Evolutionary conservation across 2,329 filamentous ascomycete genomes (phyloP).

Genomic region (Fusarium temperatum): DNA sequence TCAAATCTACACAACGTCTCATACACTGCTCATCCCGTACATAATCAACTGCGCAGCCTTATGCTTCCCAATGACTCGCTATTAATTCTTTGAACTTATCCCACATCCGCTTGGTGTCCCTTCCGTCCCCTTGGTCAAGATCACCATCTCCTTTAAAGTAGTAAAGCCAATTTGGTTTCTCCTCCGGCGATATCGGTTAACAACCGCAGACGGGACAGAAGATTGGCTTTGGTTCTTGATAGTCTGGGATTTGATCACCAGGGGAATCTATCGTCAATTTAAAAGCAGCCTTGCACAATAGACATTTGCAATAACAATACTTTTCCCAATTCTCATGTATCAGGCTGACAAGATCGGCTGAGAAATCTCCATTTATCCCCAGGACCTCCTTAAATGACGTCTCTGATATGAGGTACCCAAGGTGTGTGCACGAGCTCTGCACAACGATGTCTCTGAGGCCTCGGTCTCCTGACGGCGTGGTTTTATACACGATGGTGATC

Average conservation of each 20-base stretch:
- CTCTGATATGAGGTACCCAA: background rate
- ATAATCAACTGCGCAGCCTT: background rate
- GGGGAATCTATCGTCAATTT: background rate
- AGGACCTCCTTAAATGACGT: background rate
- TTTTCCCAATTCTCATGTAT: background rate
- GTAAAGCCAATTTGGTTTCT: background rate
- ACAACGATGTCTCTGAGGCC: background rate
- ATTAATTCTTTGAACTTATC: background rate
- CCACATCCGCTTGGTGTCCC: background rate
- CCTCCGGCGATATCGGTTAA: background rate
- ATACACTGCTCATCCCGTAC: background rate
- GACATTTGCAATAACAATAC: background rate
- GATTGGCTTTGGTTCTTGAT: background rate
- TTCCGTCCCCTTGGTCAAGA: background rate
- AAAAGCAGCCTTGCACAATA: background rate
- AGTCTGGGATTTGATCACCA: background rate
- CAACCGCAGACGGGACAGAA: background rate
- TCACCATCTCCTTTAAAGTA: background rate
- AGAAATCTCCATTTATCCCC: background rate
- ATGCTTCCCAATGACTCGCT: rapidly evolving
- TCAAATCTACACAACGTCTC: rapidly evolving
- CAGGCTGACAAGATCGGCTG: background rate
- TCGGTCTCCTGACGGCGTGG: background rate
- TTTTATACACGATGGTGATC: background rate
- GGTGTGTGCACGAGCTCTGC: too few relatives aligned